A percentile compares a stretch with the other conserved stretches of the same genome.
These are phyloP conservation scores for Austroboletus novae-zelandiae DNA, from an alignment of 1,284 basidiomycete species.

Conservation along the genomic window DNA sequence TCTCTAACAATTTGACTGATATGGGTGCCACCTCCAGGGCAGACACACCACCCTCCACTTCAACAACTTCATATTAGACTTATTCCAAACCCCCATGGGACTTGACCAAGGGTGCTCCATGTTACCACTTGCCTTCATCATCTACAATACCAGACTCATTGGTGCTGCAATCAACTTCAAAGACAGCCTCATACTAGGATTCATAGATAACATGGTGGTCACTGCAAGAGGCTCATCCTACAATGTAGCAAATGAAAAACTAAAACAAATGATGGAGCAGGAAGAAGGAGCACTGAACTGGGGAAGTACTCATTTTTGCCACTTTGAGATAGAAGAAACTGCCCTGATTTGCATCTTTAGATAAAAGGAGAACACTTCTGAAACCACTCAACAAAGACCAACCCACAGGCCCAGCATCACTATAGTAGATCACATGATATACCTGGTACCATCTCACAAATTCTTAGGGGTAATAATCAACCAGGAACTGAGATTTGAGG, in stretches of 20 bases:
- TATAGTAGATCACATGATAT: too few relatives aligned
- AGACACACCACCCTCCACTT: neutral
- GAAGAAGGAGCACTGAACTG: too few relatives aligned
- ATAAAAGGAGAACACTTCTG: too few relatives aligned
- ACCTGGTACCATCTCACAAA: too few relatives aligned
- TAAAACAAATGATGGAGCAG: neutral
- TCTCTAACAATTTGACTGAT: neutral
- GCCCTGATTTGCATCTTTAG: too few relatives aligned
- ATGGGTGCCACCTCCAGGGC: neutral
- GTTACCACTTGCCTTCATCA: neutral
- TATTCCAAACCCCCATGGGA: neutral
- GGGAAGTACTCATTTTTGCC: too few relatives aligned
- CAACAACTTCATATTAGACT: neutral
- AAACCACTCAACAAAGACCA: too few relatives aligned
- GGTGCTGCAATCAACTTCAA: neutral
- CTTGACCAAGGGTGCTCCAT: too few relatives aligned
- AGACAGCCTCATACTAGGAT: neutral
- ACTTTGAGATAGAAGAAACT: too few relatives aligned
- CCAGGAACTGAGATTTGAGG: neutral
- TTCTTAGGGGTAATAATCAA: neutral
- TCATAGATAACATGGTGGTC: neutral
- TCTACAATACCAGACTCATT: neutral
- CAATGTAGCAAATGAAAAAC: neutral
- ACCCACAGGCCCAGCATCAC: too few relatives aligned
- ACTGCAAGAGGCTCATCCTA: neutral